A percentile compares a stretch with the other conserved stretches of the same genome.
These are phyloP conservation scores for Diplodia seriata DNA, from an alignment of 2,329 filamentous ascomycete species.

Conservation along the genomic window DNA sequence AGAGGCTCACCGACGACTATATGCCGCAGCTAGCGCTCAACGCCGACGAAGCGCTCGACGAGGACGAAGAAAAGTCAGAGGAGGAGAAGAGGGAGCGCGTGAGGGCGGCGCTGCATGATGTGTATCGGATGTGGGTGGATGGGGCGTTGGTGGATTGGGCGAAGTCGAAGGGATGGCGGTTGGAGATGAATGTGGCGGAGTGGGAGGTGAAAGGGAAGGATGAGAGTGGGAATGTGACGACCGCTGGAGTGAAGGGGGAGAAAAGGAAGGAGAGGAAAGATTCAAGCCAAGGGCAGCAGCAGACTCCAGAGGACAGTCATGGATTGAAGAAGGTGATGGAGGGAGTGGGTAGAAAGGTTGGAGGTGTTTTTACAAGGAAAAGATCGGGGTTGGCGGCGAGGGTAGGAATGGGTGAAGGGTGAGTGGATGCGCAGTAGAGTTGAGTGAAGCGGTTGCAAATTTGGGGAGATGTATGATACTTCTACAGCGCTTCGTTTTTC, in stretches of 20 bases:
- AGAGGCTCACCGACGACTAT: conserved; percentile 1
- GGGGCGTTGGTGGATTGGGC: neutral
- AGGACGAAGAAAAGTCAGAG: neutral
- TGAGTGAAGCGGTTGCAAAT: neutral
- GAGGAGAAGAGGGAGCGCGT: neutral
- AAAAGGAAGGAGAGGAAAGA: neutral
- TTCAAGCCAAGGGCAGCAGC: neutral
- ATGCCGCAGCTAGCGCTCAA: neutral
- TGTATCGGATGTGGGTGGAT: neutral
- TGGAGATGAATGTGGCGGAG: neutral
- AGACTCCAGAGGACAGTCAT: neutral
- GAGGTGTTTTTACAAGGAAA: conserved; percentile 2
- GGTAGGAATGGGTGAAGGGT: neutral
- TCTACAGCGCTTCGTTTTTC: neutral
- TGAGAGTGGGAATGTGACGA: too few relatives aligned
- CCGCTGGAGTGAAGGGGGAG: too few relatives aligned
- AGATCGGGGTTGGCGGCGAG: neutral
- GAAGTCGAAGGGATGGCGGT: neutral
- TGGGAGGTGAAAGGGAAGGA: neutral
- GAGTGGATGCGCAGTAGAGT: neutral
- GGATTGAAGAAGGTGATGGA: neutral
- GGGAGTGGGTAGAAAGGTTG: neutral
- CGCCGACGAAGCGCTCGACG: neutral
- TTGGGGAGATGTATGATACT: neutral
- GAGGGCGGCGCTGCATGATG: neutral